Base-by-base conservation (phyloP, 176 grass and related monocot species). In the Carex littledalei region DNA sequence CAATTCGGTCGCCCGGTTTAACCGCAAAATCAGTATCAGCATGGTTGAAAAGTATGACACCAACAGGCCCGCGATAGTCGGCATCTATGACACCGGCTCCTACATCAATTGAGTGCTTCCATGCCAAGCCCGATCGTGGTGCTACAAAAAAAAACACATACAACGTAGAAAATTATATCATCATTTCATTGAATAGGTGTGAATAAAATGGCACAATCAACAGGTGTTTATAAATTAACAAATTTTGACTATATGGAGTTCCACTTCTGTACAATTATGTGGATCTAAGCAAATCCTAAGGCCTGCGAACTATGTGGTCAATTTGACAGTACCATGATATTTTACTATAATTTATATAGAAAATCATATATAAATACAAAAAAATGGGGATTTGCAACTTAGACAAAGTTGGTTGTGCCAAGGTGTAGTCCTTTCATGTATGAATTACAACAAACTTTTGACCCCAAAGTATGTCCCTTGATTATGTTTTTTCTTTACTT, bases 1-100 rank as follows among this genome's bases (percentile, higher is more conserved):
- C 92, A 6, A 98, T 91, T 37, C 95, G 80, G 78, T 98, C 91
- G 0, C 92, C 92, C 0, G 79, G 85, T 84, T 94, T 94, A 72
- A 94, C 93, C 3, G 70, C 83, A 3, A 94, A 98, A 78, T 98
- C 93, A 6, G 5, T n/a, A 21, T 93, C 95, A 1, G 91, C 91
- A 88, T 91, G 91, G 89, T 98, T 98, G 93, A 98, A 98, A 71
- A 98, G 91, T 17, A 98, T 76, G 84, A 98, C 91, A 9, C 93
- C 93, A 0, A 94, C 82, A 0, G 95, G 91, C 1, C 92, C 93
- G 0, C 92, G 91, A 84, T 98, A 98, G 78, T 94, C 92, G 0
- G 95, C 95, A 83, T 94, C 92, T 76, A 94, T 89, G 68, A 98
- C 95, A 17, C 95, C 95, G 1, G 95, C 95, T 14, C 95, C 95